phyloP scores from a whole-genome alignment of 345 rosid genomes.

The Lepidium didymum region DNA sequence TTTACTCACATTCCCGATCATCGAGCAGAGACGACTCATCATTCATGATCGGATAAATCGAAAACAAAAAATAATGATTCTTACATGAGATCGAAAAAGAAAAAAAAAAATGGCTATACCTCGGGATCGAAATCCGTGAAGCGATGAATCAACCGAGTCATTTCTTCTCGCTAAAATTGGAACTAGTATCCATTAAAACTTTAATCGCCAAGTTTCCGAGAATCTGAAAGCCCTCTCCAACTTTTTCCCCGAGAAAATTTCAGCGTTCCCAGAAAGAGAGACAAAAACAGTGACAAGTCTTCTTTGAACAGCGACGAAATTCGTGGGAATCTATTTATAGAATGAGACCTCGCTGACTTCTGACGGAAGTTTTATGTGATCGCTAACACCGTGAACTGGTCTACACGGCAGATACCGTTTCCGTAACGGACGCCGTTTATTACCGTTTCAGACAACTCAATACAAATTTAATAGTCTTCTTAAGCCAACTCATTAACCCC shows the following conservation, averaged over 20 bases:
- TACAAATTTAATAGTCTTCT: no score
- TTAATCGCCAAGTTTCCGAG: slow-evolving; percentile 13
- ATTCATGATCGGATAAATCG: background rate
- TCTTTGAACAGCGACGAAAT: slow-evolving; percentile 21
- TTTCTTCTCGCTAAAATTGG: background rate
- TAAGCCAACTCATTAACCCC: background rate
- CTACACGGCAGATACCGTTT: slow-evolving; percentile 4
- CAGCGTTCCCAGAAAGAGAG: background rate
- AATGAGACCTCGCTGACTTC: background rate
- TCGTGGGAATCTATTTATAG: slow-evolving; percentile 2
- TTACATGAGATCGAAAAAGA: background rate
- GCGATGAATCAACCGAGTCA: background rate
- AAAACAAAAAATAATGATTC: background rate
- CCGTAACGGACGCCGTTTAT: slow-evolving; percentile 19
- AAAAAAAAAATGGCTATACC: background rate
- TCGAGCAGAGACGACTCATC: background rate
- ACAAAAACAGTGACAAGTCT: slow-evolving; percentile 13
- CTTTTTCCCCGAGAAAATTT: background rate
- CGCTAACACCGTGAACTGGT: slow-evolving; percentile 20
- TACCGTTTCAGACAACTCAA: slow-evolving; percentile 3
- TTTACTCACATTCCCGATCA: background rate
- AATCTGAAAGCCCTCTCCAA: background rate
- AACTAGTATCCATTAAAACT: background rate
- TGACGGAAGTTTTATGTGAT: slow-evolving; percentile 9
- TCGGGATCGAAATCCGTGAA: background rate